Evolutionary conservation across 352 stramenopile species (phyloP).

Genomic region (Phytophthora meadii): DNA sequence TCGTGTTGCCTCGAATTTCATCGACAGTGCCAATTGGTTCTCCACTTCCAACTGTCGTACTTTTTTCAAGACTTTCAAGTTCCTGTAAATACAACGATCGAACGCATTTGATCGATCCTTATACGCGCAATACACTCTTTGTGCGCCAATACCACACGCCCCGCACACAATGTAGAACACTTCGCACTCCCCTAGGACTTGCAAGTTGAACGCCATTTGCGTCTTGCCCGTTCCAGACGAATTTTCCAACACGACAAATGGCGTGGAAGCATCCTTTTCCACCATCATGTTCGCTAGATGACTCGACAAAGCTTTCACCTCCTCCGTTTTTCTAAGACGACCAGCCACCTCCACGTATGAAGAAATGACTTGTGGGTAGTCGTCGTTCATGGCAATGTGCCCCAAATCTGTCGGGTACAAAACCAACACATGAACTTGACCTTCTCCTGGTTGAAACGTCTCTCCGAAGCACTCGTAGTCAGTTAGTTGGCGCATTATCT

Average conservation of each 20-base stretch:
- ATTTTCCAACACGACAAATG: conserved; percentile 24
- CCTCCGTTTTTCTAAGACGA: background rate
- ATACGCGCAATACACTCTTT: conserved; percentile 8
- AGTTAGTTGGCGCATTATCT: too few species aligned
- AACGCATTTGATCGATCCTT: too few species aligned
- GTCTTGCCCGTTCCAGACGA: conserved; percentile 16
- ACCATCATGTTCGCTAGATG: background rate
- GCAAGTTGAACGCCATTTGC: conserved; percentile 26
- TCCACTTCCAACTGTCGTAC: too few species aligned
- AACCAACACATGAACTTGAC: conserved; percentile 27
- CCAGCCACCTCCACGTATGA: background rate
- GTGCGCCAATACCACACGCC: background rate
- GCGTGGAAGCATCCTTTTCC: background rate
- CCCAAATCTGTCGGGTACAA: background rate
- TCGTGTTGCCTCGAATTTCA: too few species aligned
- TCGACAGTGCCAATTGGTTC: too few species aligned
- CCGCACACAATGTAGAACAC: conserved; percentile 20
- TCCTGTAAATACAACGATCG: too few species aligned
- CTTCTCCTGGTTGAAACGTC: conserved; percentile 19
- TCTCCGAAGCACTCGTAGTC: conserved; percentile 15
- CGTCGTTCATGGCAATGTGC: background rate
- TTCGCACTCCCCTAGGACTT: conserved; percentile 8
- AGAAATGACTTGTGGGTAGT: background rate
- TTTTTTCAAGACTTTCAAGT: too few species aligned
- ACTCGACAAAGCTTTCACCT: background rate